Evolutionary conservation across 176 grass and related monocot genomes (phyloP), one percentile per base, ranked within the genome.

Genomic region (Raddia distichophylla): DNA sequence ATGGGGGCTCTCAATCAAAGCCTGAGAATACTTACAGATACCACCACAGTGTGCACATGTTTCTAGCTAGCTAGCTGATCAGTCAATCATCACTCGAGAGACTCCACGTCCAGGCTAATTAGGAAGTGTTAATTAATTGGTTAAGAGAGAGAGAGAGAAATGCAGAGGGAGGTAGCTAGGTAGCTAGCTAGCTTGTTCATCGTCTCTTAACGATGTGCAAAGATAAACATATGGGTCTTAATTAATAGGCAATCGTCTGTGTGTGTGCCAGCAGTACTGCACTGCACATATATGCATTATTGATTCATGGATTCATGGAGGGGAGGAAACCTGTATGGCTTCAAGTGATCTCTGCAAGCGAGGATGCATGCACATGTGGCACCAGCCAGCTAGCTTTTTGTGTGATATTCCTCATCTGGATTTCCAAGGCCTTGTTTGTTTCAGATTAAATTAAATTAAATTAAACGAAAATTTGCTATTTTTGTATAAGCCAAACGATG

Each of bases 1-100:
- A 54, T 75, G n/a, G 87, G 82, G 75, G 40, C 68, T 80, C 34
- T n/a, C 60, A 80, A 68, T n/a, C 60, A 80, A 68, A 63, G 68
- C 35, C 17, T 74, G 35, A 57, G 74, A 75, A 62, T 54, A 45
- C 51, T 64, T 5, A 55, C 22, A 15, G 17, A 27, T 57, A 3
- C 8, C 18, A 57, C 15, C 54, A 56, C 54, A 56, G 40, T 7
- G 75, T 64, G 79, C 79, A 76, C 33, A 79, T 61, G 79, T 64
- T 76, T 62, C 19, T 49, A 46, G 53, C 17, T 73, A 7, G 47
- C 19, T 49, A 46, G 61, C 17, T 73, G 10, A 55, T 69, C 20
- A 59, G 59, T 83, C 69, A 72, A 81, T 68, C 48, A 55, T 54
- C 27, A 18, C 45, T 17, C 1, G 56, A 45, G n/a, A 8, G 17